Evolutionary conservation across 371 early-diverging fungal species (phyloP), one percentile per base, ranked within the genome.

Genomic region (Gilbertella persicaria): DNA sequence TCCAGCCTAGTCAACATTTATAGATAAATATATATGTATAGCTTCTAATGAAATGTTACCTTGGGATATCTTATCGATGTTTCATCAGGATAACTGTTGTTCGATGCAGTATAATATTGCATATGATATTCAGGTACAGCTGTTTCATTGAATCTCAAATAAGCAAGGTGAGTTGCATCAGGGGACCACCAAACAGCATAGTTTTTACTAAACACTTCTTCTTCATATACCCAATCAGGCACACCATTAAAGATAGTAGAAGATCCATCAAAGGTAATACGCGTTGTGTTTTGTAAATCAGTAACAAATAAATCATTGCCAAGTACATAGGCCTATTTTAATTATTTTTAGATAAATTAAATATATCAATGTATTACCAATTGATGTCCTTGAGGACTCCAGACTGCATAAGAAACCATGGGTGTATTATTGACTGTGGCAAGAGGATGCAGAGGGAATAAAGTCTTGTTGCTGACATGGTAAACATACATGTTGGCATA

Each of bases 221-320:
- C 97, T 74, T 97, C 98, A 59, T 98, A 97, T 0, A 97, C 96
- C 99, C 99, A 98, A 69, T 98, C 99, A 21, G 95, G 87, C 12
- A 96, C 77, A 8, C 98, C 99, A 64, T 97, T 96, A 63, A 95
- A 89, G n/a, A 95, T 82, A 7, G 76, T 78, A 21, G 66, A 68
- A 16, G 89, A 86, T 8, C 98, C 97, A 66, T 95, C 95, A 55
- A 75, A 80, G 0, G 98, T 96, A 28, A 97, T 67, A 39, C 85
- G 87, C 33, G 77, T 80, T 40, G 89, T 84, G 5, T 69, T 67
- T 39, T 64, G 51, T 50, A 89, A 74, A 49, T 90, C 87, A 10
- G 88, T 70, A 4, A 95, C 78, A 65, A 87, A 93, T 5, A 98
- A 44, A 59, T 98, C 87, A 73, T 96, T 96, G 57, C 89, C 84